Evolutionary conservation across 176 grass and related monocot genomes (phyloP).

Genomic region (Oryza longistaminata): DNA sequence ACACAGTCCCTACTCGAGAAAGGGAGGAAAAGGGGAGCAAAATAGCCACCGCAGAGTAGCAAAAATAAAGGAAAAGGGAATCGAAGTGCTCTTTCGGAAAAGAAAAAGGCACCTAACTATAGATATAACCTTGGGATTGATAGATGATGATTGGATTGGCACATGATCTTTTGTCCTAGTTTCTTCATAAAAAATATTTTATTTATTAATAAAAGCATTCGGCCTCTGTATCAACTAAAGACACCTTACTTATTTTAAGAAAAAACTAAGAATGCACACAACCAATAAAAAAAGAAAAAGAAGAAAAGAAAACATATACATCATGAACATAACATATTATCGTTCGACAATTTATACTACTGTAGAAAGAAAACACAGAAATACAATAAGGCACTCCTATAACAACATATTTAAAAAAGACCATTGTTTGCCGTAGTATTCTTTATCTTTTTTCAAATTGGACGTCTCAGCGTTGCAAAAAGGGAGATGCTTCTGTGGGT

Average conservation of each 20-base stretch:
- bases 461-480: background rate
- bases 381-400: too few relatives aligned
- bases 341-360: too few relatives aligned
- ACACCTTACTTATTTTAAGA: too few relatives aligned
- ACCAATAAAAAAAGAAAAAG: too few relatives aligned
- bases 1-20: background rate
- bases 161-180: background rate
- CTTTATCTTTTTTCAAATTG: background rate
- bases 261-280: too few relatives aligned
- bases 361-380: too few relatives aligned
- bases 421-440: background rate
- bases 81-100: constrained; percentile 20
- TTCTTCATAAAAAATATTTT: too few relatives aligned
- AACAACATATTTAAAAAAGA: too few relatives aligned
- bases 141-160: background rate
- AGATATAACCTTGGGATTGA: background rate
- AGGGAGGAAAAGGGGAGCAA: background rate
- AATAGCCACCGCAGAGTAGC: constrained; percentile 8
- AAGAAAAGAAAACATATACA: too few relatives aligned
- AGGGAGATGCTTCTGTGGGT: background rate
- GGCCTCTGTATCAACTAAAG: too few relatives aligned
- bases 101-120: constrained; percentile 9
- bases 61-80: constrained; percentile 21
- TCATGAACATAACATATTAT: too few relatives aligned
- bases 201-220: too few relatives aligned